phyloP scores from a whole-genome alignment of 352 stramenopile species.

The Globisporangium splendens region DNA sequence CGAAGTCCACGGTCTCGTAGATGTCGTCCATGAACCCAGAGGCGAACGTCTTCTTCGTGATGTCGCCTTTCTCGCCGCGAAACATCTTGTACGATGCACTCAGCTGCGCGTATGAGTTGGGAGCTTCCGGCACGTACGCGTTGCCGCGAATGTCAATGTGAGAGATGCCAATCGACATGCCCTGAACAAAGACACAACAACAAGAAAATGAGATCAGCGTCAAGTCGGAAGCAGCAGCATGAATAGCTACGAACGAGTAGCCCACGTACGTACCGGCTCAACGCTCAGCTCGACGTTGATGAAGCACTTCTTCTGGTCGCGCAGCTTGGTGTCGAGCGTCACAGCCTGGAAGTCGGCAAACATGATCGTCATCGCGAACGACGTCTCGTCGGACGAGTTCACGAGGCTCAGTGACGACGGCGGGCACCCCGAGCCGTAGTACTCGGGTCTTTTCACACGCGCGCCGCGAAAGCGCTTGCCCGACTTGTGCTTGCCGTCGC shows the following conservation, averaged over 20 bases:
- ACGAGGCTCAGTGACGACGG: conserved; percentile 19
- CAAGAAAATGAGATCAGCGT: too few species aligned
- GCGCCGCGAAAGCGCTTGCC: conserved; percentile 19
- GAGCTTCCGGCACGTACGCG: too few species aligned
- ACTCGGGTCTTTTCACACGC: conserved; percentile 20
- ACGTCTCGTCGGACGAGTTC: conserved; percentile 23
- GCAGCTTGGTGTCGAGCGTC: conserved; percentile 9
- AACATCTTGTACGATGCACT: conserved; percentile 21
- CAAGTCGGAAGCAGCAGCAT: too few species aligned
- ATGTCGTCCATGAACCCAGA: conserved; percentile 21
- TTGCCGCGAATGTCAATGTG: too few species aligned
- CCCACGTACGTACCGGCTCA: too few species aligned
- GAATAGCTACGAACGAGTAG: too few species aligned
- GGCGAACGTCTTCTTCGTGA: conserved; percentile 13
- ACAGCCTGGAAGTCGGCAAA: conserved; percentile 25
- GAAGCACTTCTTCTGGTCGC: conserved; percentile 19
- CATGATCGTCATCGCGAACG: conserved; percentile 24
- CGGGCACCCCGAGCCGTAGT: conserved; percentile 24
- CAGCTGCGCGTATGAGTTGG: too few species aligned
- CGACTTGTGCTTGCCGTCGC: too few species aligned
- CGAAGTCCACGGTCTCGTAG: conserved; percentile 24
- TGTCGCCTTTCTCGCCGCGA: not conserved
- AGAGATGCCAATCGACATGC: too few species aligned
- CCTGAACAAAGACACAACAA: too few species aligned
- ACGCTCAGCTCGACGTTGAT: conserved; percentile 24